phyloP scores from a whole-genome alignment of 176 grass and related monocot genomes.

The Oryza officinalis region DNA sequence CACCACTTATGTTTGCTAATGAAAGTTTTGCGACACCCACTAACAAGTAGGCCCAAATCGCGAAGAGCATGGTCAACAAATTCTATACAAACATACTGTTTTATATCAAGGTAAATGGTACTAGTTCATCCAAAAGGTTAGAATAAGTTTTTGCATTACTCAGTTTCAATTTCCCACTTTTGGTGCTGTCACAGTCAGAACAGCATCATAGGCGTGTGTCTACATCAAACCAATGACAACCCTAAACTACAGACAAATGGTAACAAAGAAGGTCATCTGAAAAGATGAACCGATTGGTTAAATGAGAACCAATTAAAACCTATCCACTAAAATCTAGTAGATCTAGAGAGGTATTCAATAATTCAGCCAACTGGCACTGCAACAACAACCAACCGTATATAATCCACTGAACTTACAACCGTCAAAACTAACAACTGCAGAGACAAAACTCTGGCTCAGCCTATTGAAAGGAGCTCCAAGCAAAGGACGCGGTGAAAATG shows the following conservation, averaged over 20 bases:
- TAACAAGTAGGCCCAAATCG: not conserved
- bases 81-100: not conserved
- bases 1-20: not conserved
- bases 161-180: conserved; percentile 7
- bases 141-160: not conserved
- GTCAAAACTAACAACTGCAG: not conserved
- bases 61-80: not conserved
- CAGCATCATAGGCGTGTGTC: not conserved
- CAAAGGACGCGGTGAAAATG: not conserved
- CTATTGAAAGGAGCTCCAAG: not conserved
- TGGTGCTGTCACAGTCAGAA: conserved; percentile 24
- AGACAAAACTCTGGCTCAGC: not conserved
- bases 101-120: not conserved
- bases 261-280: conserved; percentile 11
- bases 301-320: conserved; percentile 39
- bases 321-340: conserved; percentile 32
- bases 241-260: conserved; percentile 19
- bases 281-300: conserved; percentile 3
- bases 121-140: not conserved
- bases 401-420: conserved; percentile 27
- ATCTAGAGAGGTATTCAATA: not conserved
- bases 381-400: conserved; percentile 24
- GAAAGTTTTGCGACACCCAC: not conserved
- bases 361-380: conserved; percentile 3
- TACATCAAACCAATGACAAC: conserved; percentile 32